These are phyloP conservation scores for Fagus crenata DNA, from an alignment of 306 rosid genomes.

Conservation along the genomic window DNA sequence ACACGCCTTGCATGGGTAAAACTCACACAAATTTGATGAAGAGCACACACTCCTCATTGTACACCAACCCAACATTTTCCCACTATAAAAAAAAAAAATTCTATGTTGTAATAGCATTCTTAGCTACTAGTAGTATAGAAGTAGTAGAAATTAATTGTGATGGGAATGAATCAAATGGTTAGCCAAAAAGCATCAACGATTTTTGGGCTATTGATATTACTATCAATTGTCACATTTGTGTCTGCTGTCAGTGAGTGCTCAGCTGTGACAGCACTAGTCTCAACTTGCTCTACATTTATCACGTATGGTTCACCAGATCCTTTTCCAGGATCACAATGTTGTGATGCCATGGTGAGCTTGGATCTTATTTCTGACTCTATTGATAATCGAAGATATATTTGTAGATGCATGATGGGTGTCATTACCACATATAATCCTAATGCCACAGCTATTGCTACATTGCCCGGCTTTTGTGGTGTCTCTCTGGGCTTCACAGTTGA, in stretches of 20 bases:
- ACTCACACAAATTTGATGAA: conserved; percentile 44
- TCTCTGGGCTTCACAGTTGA: conserved; percentile 54
- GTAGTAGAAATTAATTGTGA: conserved; percentile 4
- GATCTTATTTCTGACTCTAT: conserved; percentile 28
- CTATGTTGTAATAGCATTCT: neutral
- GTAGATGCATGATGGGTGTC: conserved; percentile 52
- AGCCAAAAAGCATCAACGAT: conserved; percentile 28
- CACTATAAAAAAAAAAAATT: neutral
- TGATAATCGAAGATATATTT: conserved; percentile 36
- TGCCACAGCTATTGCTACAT: conserved; percentile 41
- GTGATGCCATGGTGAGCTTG: conserved; percentile 49
- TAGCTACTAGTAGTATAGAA: neutral
- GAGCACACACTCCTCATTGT: conserved; percentile 36
- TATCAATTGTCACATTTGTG: conserved; percentile 12
- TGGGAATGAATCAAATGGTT: conserved; percentile 22
- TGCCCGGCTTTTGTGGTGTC: conserved; percentile 63
- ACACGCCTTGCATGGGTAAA: neutral
- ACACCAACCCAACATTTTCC: conserved; percentile 35
- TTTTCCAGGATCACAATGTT: conserved; percentile 47
- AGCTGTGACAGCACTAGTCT: conserved; percentile 35
- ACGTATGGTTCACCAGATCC: conserved; percentile 54
- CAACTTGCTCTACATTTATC: conserved; percentile 51
- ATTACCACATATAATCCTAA: conserved; percentile 40
- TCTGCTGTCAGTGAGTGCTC: conserved; percentile 44
- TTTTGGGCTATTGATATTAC: conserved; percentile 26